These are phyloP conservation scores for Ciborinia camelliae DNA, from an alignment of 2,329 filamentous ascomycete species.

Conservation along the genomic window DNA sequence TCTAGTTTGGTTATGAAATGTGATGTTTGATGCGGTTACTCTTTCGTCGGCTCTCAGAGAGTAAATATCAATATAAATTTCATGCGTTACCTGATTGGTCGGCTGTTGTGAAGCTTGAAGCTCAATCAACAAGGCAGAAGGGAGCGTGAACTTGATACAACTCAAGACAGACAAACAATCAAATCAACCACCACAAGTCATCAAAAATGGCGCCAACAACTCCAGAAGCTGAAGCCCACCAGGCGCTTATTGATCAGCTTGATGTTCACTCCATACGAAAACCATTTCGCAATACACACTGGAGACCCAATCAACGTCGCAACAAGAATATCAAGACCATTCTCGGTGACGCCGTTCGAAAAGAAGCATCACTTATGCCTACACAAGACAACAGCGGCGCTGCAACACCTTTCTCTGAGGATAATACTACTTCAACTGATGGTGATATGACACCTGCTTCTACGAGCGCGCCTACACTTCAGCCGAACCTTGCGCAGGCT, in stretches of 20 bases:
- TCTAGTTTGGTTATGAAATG: background rate
- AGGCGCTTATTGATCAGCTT: conserved; percentile 81
- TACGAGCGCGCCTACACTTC: conserved; percentile 41
- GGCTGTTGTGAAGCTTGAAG: conserved; percentile 12
- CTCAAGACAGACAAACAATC: conserved; percentile 3
- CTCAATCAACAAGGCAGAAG: conserved; percentile 6
- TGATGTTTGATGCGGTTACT: background rate
- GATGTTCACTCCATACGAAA: conserved; percentile 86
- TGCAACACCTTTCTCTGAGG: conserved; percentile 60
- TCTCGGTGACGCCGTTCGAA: conserved; percentile 80
- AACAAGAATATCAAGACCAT: conserved; percentile 99
- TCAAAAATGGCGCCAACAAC: conserved; percentile 34
- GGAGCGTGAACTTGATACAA: background rate
- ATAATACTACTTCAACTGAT: conserved; percentile 52
- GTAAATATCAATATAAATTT: background rate
- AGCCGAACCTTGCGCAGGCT: conserved; percentile 80
- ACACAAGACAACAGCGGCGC: conserved; percentile 78
- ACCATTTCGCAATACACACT: conserved; percentile 83
- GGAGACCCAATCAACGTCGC: conserved; percentile 89
- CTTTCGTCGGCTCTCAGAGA: background rate
- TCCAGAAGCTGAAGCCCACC: conserved; percentile 61
- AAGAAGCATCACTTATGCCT: conserved; percentile 82
- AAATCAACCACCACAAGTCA: conserved; percentile 7
- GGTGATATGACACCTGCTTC: conserved; percentile 44
- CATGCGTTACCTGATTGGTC: conserved; percentile 5